Evolutionary conservation across 2,329 filamentous ascomycete genomes (phyloP).

Genomic region (Camillea tinctor): DNA sequence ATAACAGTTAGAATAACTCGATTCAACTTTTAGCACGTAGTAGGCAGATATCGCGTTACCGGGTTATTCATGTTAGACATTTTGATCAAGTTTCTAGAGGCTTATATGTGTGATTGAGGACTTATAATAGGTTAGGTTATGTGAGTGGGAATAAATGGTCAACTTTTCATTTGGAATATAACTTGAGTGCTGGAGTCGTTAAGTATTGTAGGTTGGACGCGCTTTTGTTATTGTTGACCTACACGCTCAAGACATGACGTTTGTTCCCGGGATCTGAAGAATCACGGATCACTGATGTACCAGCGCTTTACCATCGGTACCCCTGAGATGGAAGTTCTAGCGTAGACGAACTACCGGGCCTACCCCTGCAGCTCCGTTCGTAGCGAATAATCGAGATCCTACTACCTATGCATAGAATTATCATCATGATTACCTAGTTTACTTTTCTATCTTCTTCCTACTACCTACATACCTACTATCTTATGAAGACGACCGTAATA

Average conservation of each 20-base stretch:
- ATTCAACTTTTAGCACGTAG: background rate
- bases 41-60: background rate
- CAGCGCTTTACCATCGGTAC: background rate
- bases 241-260: background rate
- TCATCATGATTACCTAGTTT: background rate
- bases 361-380: too few relatives aligned
- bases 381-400: too few relatives aligned
- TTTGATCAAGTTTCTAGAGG: background rate
- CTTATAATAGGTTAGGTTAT: too few relatives aligned
- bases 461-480: too few relatives aligned
- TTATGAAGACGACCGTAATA: background rate
- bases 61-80: background rate
- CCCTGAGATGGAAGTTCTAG: background rate
- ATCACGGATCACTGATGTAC: background rate
- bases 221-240: background rate
- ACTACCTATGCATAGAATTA: too few relatives aligned
- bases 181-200: too few relatives aligned
- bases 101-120: background rate
- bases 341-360: background rate
- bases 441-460: background rate
- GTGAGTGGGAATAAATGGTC: too few relatives aligned
- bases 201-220: background rate
- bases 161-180: too few relatives aligned
- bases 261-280: background rate
- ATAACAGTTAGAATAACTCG: background rate